These are phyloP conservation scores for Trametes gibbosa DNA, from an alignment of 768 basidiomycete species.

Conservation along the genomic window DNA sequence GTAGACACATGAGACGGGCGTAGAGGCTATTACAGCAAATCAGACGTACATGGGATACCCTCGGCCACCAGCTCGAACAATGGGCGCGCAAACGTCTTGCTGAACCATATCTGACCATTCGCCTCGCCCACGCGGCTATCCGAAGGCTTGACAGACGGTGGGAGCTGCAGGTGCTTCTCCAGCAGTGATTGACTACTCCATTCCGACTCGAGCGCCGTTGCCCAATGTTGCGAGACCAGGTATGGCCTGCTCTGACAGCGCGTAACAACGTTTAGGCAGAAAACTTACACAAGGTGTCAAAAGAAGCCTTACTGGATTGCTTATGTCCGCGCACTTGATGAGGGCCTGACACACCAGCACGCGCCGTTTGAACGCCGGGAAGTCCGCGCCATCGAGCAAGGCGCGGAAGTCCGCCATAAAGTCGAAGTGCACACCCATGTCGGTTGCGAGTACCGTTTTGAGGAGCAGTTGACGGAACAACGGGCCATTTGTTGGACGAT, in stretches of 20 bases:
- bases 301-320: constrained; percentile 76
- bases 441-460: constrained; percentile 85
- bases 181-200: constrained; percentile 90
- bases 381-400: constrained; percentile 42
- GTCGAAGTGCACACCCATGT: constrained; percentile 87
- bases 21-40: constrained; percentile 8
- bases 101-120: constrained; percentile 86
- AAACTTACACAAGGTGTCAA: constrained; percentile 14
- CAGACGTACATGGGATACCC: constrained; percentile 68
- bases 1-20: background rate
- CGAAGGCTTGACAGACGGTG: constrained; percentile 48
- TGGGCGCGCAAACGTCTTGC: constrained; percentile 77
- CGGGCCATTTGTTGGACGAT: constrained; percentile 45
- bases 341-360: constrained; percentile 84
- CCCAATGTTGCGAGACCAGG: constrained; percentile 91
- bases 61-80: constrained; percentile 72
- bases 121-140: constrained; percentile 63
- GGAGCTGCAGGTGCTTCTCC: constrained; percentile 75
- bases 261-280: background rate
- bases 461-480: constrained; percentile 73
- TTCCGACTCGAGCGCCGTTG: constrained; percentile 80
- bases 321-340: constrained; percentile 98
- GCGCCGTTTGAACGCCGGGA: constrained; percentile 44
- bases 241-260: constrained; percentile 79
- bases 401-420: constrained; percentile 72